Evolutionary conservation across 1,139 yeast species (phyloP), one percentile per base, ranked within the genome.

Genomic region (Sporopachydermia cereana): DNA sequence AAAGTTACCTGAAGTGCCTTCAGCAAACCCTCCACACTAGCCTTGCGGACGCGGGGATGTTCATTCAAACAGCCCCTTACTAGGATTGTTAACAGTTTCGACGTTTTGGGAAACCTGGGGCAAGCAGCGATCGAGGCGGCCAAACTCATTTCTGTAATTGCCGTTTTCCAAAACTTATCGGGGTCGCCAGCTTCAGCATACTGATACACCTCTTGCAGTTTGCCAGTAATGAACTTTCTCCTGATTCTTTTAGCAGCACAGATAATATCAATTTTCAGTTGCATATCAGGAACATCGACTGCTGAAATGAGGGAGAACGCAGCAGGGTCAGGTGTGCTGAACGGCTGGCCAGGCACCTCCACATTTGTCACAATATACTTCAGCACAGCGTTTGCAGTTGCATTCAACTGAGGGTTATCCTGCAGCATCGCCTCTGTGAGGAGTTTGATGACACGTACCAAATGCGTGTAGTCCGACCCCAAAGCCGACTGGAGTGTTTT

Each of bases 401-500:
- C 50, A 36, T 53, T 58, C 22, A 63, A 50, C n/a, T 57, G 50
- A n/a, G 53, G 54, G 49, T 80, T 76, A 49, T 82, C 88, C 17
- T 81, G 66, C 20, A 67, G 66, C 47, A 81, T 67, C 48, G 93
- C 81, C 29, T 64, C 63, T 44, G 76, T 72, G 36, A 84, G 59
- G n/a, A 78, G 56, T 18, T 63, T 60, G 4, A 77, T 62, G 46
- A 73, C 68, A 41, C 62, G 65, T 31, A 69, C 65, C 44, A 80
- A 56, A 51, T 77, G 74, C 48, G 64, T 65, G 54, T 69, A 79
- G 54, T 83, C 89, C 41, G 75, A 71, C 50, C 73, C 71, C 22
- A 83, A 58, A 52, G 76, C 77, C 24, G 70, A 63, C 48, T 74
- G 57, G 47, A 67, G 49, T 2, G 61, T 54, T 4, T 62, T 55